phyloP scores from a whole-genome alignment of 2,329 filamentous ascomycete species.

The Diaporthe sp. region DNA sequence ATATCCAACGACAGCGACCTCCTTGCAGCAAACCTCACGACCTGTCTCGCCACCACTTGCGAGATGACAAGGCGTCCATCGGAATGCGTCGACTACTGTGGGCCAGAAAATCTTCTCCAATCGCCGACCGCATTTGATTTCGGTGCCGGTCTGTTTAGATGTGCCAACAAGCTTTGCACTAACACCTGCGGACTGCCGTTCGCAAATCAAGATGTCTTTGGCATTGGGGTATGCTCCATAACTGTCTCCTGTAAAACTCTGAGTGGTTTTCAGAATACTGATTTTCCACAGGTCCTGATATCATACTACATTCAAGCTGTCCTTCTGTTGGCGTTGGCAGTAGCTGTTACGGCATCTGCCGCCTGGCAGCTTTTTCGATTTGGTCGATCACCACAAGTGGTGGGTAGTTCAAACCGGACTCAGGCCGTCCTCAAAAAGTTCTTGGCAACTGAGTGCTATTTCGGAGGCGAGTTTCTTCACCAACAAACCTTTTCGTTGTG shows the following conservation, averaged over 20 bases:
- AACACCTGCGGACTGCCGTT: not conserved
- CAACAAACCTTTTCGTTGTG: not conserved
- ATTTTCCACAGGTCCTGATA: not conserved
- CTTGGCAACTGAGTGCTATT: not conserved
- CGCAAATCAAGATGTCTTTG: not conserved
- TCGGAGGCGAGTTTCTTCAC: not conserved
- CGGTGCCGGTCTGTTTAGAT: not conserved
- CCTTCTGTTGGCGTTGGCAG: not conserved
- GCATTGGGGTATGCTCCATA: not conserved
- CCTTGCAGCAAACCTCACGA: not conserved
- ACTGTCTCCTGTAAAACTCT: no score
- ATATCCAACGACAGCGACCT: not conserved
- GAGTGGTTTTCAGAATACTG: not conserved
- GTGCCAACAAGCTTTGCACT: not conserved
- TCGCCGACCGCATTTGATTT: not conserved
- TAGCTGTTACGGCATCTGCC: not conserved
- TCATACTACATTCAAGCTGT: not conserved
- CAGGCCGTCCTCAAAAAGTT: not conserved
- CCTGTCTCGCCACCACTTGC: not conserved
- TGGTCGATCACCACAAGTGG: not conserved
- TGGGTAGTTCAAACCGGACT: no score
- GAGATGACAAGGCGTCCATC: not conserved
- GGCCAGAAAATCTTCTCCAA: not conserved
- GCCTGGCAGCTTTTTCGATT: not conserved
- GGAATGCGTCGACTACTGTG: not conserved